A percentile compares a stretch with the other conserved stretches of the same genome.
phyloP scores from a whole-genome alignment of 805 yeast genomes.

The Candida endomychidarum region DNA sequence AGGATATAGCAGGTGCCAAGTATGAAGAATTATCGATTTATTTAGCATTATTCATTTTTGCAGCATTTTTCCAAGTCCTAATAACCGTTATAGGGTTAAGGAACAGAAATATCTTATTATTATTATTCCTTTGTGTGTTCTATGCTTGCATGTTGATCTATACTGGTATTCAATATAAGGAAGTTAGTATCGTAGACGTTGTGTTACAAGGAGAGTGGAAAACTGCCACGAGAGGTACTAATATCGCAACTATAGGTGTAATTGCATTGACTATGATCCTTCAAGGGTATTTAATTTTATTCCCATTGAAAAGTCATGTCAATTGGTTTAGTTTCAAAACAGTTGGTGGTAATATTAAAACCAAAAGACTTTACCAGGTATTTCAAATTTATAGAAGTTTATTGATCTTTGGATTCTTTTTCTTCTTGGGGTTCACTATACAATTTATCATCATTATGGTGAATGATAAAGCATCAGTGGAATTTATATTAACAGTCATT shows the following conservation, averaged over 20 bases:
- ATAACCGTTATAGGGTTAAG: constrained; percentile 39
- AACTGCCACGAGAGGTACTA: constrained; percentile 34
- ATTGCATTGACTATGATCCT: constrained; percentile 35
- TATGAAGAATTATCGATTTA: constrained; percentile 38
- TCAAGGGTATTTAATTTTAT: constrained; percentile 28
- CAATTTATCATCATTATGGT: constrained; percentile 50
- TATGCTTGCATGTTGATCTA: constrained; percentile 45
- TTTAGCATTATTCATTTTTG: constrained; percentile 49
- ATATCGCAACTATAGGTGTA: constrained; percentile 44
- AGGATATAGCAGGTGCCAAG: constrained; percentile 17
- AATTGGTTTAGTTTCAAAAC: constrained; percentile 49
- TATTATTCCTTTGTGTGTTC: constrained; percentile 40
- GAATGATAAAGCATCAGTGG: constrained; percentile 32
- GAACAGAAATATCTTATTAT: constrained; percentile 39
- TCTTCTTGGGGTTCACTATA: constrained; percentile 50
- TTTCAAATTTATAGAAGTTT: constrained; percentile 40
- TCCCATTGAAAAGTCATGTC: constrained; percentile 37
- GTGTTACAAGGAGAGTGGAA: constrained; percentile 25
- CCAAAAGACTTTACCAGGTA: constrained; percentile 34
- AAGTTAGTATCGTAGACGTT: constrained; percentile 28
- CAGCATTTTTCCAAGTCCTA: constrained; percentile 41
- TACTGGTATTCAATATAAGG: constrained; percentile 47
- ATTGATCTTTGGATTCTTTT: constrained; percentile 33
- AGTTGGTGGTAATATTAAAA: constrained; percentile 46
- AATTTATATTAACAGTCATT: constrained; percentile 46